A percentile compares a stretch with the other conserved stretches of the same genome.
Conservation (phyloP, 306 rosid species). For the Prosopis cineraria region DNA sequence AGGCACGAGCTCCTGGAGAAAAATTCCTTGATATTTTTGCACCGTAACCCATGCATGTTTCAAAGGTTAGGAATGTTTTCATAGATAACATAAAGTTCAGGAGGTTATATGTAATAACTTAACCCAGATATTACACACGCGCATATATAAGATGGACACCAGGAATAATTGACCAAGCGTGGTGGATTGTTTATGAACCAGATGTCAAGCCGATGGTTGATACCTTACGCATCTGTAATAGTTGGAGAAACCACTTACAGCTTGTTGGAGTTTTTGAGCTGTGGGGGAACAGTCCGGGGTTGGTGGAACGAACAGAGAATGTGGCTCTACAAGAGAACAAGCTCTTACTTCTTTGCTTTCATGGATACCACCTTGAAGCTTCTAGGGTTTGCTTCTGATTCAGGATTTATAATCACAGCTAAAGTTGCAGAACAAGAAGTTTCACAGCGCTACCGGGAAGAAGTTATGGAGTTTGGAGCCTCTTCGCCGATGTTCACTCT, state of each 20-base stretch:
- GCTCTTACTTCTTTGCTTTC: slow-evolving; percentile 69
- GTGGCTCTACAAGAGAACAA: slow-evolving; percentile 81
- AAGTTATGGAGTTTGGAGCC: slow-evolving; percentile 81
- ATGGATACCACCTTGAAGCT: slow-evolving; percentile 53
- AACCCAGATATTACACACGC: no score
- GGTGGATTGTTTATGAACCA: slow-evolving; percentile 26
- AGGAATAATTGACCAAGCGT: no score
- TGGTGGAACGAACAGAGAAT: slow-evolving; percentile 92
- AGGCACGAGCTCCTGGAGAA: no score
- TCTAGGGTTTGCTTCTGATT: slow-evolving; percentile 48
- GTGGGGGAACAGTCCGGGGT: slow-evolving; percentile 70
- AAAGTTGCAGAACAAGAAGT: slow-evolving; percentile 71
- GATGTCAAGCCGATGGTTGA: slow-evolving; percentile 79
- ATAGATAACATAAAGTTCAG: no score
- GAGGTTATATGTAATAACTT: no score
- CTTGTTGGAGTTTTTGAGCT: slow-evolving; percentile 57
- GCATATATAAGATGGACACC: no score
- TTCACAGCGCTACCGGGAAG: slow-evolving; percentile 58
- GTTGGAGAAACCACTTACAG: slow-evolving; percentile 46
- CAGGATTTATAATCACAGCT: slow-evolving; percentile 60
- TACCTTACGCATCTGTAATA: slow-evolving; percentile 72
- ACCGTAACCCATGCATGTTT: no score
- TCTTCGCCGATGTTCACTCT: slow-evolving; percentile 73
- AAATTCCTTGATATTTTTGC: no score
- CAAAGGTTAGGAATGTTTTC: no score